A percentile compares a stretch with the other conserved stretches of the same genome.
phyloP scores from a whole-genome alignment of 2,329 filamentous ascomycete species.

The Curvularia sp. region DNA sequence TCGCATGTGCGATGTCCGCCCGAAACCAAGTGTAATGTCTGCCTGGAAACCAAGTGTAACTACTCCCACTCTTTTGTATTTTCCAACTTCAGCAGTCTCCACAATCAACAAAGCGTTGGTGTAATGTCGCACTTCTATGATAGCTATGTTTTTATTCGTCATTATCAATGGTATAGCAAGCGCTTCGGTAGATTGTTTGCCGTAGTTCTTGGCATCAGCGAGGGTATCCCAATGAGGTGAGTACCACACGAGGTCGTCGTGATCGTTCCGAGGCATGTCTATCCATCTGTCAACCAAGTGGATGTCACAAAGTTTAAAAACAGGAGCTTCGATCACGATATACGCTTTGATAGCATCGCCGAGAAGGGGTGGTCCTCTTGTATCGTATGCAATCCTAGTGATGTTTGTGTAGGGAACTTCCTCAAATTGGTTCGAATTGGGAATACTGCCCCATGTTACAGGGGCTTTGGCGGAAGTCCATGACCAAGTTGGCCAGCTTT shows the following conservation, averaged over 20 bases:
- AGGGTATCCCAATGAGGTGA: not conserved
- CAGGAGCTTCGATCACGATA: not conserved
- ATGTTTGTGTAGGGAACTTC: not conserved
- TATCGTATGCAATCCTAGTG: not conserved
- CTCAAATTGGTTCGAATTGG: not conserved
- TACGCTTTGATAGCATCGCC: not conserved
- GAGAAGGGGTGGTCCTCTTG: not conserved
- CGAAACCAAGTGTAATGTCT: not conserved
- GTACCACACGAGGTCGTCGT: not conserved
- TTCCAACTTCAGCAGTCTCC: not conserved
- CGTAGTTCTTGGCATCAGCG: not conserved
- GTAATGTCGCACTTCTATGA: not conserved
- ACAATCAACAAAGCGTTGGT: not conserved
- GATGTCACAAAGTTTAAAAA: not conserved
- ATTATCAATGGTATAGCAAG: conserved; percentile 1
- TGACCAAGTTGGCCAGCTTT: not conserved
- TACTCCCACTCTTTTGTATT: not conserved
- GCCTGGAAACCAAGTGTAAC: not conserved
- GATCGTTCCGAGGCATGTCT: not conserved
- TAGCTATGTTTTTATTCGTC: not conserved
- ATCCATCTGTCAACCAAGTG: not conserved
- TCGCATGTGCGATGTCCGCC: not conserved
- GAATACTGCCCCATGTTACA: not conserved
- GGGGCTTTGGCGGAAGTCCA: not conserved
- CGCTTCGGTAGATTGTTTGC: not conserved